Evolutionary conservation across 1,284 basidiomycete species (phyloP).

Genomic region (Austroboletus rostrupii): DNA sequence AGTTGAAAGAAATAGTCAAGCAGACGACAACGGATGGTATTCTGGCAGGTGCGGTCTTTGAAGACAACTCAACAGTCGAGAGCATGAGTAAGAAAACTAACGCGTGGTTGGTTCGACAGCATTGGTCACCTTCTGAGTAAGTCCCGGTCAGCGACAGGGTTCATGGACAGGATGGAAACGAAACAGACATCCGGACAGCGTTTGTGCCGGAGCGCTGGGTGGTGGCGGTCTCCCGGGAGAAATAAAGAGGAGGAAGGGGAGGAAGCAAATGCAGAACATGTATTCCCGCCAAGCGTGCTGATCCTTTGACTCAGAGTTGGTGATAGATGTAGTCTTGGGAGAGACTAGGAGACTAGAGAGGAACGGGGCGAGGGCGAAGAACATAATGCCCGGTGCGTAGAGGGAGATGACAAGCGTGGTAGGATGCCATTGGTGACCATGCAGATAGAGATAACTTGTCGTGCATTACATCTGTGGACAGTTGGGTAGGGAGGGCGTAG

Average conservation of each 20-base stretch:
- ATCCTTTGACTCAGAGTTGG: constrained; percentile 25
- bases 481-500: constrained; percentile 59
- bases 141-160: constrained; percentile 10
- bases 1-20: too few relatives aligned
- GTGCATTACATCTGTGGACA: constrained; percentile 18
- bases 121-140: too few relatives aligned
- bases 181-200: constrained; percentile 35
- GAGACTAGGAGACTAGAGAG: constrained; percentile 79
- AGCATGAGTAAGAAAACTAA: too few relatives aligned
- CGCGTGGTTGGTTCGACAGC: too few relatives aligned
- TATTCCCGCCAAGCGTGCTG: constrained; percentile 77
- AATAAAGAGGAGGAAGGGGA: constrained; percentile 71
- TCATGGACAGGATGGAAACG: constrained; percentile 18
- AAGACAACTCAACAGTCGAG: too few relatives aligned
- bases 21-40: too few relatives aligned
- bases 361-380: constrained; percentile 69
- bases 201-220: constrained; percentile 47
- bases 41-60: too few relatives aligned
- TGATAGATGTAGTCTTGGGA: constrained; percentile 81
- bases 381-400: constrained; percentile 66
- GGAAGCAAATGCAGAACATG: constrained; percentile 84
- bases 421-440: too few relatives aligned
- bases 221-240: constrained; percentile 49
- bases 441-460: too few relatives aligned
- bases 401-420: constrained; percentile 25